Percentiles rank a stretch among this genome's conserved stretches.
phyloP scores from a whole-genome alignment of 2,329 filamentous ascomycete species.

The Apiospora aurea region DNA sequence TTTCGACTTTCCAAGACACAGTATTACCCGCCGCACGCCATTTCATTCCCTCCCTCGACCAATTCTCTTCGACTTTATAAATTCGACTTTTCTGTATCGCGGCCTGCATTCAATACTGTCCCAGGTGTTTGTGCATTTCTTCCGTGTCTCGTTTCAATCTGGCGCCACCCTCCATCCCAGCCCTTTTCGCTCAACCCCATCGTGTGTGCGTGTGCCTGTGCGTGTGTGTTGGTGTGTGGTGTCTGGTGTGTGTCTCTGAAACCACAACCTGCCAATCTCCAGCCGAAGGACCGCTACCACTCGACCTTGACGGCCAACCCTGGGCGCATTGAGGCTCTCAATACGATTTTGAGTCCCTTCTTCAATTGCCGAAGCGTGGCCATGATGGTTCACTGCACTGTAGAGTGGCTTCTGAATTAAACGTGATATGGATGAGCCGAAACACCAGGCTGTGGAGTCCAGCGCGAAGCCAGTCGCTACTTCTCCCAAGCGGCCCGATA shows the following conservation, averaged over 20 bases:
- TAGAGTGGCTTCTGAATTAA: conserved; percentile 58
- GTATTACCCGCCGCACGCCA: conserved; percentile 9
- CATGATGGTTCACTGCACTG: conserved; percentile 66
- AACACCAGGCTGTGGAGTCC: conserved; percentile 63
- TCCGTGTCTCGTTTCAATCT: conserved; percentile 23
- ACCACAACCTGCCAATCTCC: conserved; percentile 20
- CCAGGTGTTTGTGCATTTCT: conserved; percentile 21
- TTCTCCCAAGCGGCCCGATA: conserved; percentile 29
- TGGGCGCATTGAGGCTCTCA: conserved; percentile 21
- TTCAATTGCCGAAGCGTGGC: conserved; percentile 49
- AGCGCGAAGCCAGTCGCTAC: conserved; percentile 66
- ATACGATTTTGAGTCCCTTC: conserved; percentile 31
- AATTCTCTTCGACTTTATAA: conserved; percentile 20
- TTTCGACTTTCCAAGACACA: conserved; percentile 21
- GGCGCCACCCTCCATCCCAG: conserved; percentile 17
- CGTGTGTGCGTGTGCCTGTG: conserved; percentile 15
- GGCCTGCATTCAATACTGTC: conserved; percentile 15
- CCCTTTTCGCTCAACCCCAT: conserved; percentile 8
- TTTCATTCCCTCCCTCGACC: conserved; percentile 11
- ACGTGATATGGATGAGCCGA: conserved; percentile 72
- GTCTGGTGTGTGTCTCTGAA: conserved; percentile 9
- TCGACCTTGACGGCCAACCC: conserved; percentile 10
- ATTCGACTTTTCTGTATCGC: conserved; percentile 19
- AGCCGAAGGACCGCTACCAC: conserved; percentile 19
- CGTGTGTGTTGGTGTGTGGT: background rate